Evolutionary conservation across 495 filamentous ascomycete species (phyloP), one percentile per base, ranked within the genome.

Genomic region (Sporormia fimetaria): DNA sequence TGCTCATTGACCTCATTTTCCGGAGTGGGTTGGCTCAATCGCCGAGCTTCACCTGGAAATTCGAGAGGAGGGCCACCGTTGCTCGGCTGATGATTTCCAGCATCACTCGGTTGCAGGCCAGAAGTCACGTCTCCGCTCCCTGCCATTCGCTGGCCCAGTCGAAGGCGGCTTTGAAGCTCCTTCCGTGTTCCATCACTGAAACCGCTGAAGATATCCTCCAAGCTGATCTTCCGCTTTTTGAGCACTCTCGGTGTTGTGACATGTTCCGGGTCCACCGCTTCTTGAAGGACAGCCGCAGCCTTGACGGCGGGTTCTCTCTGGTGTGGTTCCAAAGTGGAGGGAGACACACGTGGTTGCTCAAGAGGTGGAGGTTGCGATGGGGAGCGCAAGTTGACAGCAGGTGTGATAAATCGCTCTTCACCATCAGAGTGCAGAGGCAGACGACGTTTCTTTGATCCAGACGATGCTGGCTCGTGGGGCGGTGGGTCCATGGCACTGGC

Each of bases 91-190:
- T 15, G 45, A 32, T 10, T 37, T 41, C 30, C 36, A 55, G 38
- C 15, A 47, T 37, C n/a, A n/a, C n/a, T n/a, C n/a, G n/a, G n/a
- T n/a, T n/a, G n/a, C n/a, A n/a, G n/a, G n/a, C n/a, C n/a, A n/a
- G n/a, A n/a, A n/a, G n/a, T 30, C 21, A 12, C 35, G 45, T 9
- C 12, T 33, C 37, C 29, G 52, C 44, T 59, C 63, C 3, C n/a
- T n/a, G 67, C 68, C 33, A 73, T 54, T 36, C 67, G 60, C 34
- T 74, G 67, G 8, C 69, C 71, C 40, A 74, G 59, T 5, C 60
- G 57, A 35, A 73, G 53, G 22, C 63, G 66, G 21, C 62, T 64
- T 38, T 59, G 60, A 27, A 73, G 47, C 47, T 69, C 61, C 48
- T 60, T 54, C 40, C 61, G 55, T 3, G 65, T 66, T 3, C 63